Evolutionary conservation across 805 yeast genomes (phyloP), one percentile per base, ranked within the genome.

Genomic region (Candida sakaeoensis): DNA sequence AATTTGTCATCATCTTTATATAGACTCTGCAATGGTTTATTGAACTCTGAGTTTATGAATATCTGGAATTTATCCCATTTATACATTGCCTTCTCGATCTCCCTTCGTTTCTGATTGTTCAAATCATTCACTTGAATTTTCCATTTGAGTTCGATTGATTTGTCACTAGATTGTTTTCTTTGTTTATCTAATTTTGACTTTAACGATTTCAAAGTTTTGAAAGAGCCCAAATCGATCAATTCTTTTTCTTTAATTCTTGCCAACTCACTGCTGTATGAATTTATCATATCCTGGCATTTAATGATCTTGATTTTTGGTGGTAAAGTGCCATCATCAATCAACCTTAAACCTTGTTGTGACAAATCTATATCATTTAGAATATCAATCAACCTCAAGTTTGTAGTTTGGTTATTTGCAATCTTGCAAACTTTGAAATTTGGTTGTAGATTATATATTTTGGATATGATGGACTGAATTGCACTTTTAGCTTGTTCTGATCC

Each of bases 91-190:
- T 55, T 57, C 33, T 44, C 36, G 24, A 68, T 62, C 42, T 67
- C 74, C 8, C 46, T 48, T 24, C 40, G 53, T 47, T 68, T 69
- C 41, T 69, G 74, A 42, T 59, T 55, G 26, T 49, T 50, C 47
- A 68, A 59, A 48, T 68, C 74, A 21, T 64, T 55, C 15, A 53
- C 39, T 41, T 66, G 65, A 32, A 69, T 68, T 26, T 57, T 55
- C 72, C 72, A 69, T 13, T 57, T 51, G 12, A 68, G 45, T 2
- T 58, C 53, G 18, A 66, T 40, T 8, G 57, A 43, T 45, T 63
- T 67, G 14, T 60, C 49, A 2, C 69, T 58, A 0, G 65, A 56
- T 40, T 62, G 64, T 47, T 65, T 68, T 53, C 55, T 57, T 34
- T 64, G 68, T 1, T 60, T 58, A 32, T 53, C 32, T 6, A 38